Evolutionary conservation across 306 rosid species (phyloP).

Genomic region (Rosa multiflora): DNA sequence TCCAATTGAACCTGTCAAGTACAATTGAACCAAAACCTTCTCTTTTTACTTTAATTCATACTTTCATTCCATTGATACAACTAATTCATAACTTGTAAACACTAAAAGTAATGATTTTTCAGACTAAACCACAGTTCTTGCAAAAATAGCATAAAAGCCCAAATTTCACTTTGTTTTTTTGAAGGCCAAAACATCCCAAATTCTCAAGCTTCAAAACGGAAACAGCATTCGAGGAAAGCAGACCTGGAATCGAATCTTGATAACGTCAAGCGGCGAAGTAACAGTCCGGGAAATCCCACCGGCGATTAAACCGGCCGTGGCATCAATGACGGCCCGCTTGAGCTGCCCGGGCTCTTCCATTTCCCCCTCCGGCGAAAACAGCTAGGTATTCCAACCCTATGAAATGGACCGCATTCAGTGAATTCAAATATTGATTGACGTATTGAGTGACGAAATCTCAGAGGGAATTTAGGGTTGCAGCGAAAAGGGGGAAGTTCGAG

Average conservation of each 20-base stretch:
- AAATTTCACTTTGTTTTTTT: too few species aligned
- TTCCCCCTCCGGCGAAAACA: constrained; percentile 26
- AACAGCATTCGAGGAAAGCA: background rate
- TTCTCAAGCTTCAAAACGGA: background rate
- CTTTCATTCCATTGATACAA: background rate
- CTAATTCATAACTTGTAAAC: background rate
- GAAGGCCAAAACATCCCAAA: too few species aligned
- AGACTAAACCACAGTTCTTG: background rate
- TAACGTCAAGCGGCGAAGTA: constrained; percentile 95
- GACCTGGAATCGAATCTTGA: constrained; percentile 97
- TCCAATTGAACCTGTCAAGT: constrained; percentile 76
- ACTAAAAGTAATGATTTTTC: background rate
- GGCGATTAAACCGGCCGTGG: constrained; percentile 80
- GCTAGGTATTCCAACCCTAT: constrained; percentile 31
- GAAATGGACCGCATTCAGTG: background rate
- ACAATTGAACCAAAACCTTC: too few species aligned
- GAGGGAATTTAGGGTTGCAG: constrained; percentile 2
- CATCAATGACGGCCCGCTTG: constrained; percentile 63
- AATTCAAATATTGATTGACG: background rate
- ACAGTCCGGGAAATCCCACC: constrained; percentile 87
- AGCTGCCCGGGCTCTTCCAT: constrained; percentile 75
- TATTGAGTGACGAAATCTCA: constrained; percentile 1
- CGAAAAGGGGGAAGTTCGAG: background rate
- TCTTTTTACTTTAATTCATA: background rate
- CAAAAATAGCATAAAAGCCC: background rate